phyloP scores from a whole-genome alignment of 257 asterid species.

The Cordia subcordata region DNA sequence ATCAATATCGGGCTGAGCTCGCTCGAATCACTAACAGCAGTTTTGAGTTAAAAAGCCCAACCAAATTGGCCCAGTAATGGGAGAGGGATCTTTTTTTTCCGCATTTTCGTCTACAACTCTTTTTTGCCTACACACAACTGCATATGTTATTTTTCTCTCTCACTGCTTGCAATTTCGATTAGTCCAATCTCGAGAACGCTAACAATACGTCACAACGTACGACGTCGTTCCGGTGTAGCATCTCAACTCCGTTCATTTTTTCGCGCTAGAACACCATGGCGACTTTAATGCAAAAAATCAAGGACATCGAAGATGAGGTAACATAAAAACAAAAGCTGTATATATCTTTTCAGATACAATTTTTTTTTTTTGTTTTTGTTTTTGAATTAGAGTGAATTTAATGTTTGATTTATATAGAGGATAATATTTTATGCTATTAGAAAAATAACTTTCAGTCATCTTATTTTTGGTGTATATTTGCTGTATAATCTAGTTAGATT shows the following conservation, averaged over 20 bases:
- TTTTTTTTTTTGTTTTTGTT: not conserved
- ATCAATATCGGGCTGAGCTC: no score
- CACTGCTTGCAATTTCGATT: not conserved
- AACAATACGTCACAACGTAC: not conserved
- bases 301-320: constrained; percentile 99
- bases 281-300: constrained; percentile 97
- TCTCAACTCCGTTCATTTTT: not conserved
- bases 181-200: not conserved
- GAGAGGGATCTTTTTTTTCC: no score
- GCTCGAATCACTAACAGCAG: no score
- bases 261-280: constrained; percentile 40
- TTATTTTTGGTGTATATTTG: no score
- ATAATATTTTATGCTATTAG: not conserved
- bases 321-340: not conserved
- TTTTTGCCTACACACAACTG: not conserved
- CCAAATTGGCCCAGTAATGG: no score
- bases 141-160: not conserved
- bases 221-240: not conserved
- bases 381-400: no score
- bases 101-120: not conserved
- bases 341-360: not conserved
- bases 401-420: not conserved
- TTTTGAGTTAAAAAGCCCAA: no score
- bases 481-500: no score
- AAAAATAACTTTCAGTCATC: no score